Base-by-base conservation (phyloP, 164 flowering plant genomes). In the Cinnamomum chago region DNA sequence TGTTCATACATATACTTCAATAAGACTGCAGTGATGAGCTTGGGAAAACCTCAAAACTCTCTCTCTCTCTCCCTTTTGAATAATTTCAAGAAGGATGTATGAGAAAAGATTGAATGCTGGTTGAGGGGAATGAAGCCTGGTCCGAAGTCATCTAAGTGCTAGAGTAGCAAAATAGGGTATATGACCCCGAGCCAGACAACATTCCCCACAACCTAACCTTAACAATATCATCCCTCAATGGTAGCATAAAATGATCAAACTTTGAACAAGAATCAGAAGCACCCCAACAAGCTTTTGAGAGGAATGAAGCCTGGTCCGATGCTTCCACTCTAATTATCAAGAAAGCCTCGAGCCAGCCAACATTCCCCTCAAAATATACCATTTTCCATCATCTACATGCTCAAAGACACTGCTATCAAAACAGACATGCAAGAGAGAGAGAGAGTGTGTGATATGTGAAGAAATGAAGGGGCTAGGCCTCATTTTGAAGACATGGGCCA, bases 221-320 rank as follows among this genome's bases (percentile, higher is more conserved):
- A 67, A 58, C 72, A 24, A 47, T 2, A 65, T 50, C 47, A 22
- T 11, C 13, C 13, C 15, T 58, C 27, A 4, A 27, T 27, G 17
- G 25, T 52, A 27, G 23, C 35, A 27, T 15, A 71, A 1, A 12
- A 24, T 28, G 11, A 18, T 18, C n/a, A 7, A 58, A 3, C n/a
- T 17, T 23, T 22, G 28, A 70, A 58, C 67, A 28, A 73, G 27
- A 10, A 55, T 52, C 65, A 67, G 71, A 71, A 74, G 64, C 76
- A 71, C 67, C 66, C 76, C 76, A 74, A 74, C 67, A 74, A 67
- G 24, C 76, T 23, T 73, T 86, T 88, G 92, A 84, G 86, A 81
- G 92, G 92, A 86, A 88, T 89, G 92, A 89, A 89, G 92, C 90
- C 90, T 89, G 92, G 92, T 89, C 92, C 92, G 92, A 86, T 70